These are phyloP conservation scores for Pholiota adiposa DNA, from an alignment of 1,284 basidiomycete species.

Conservation along the genomic window DNA sequence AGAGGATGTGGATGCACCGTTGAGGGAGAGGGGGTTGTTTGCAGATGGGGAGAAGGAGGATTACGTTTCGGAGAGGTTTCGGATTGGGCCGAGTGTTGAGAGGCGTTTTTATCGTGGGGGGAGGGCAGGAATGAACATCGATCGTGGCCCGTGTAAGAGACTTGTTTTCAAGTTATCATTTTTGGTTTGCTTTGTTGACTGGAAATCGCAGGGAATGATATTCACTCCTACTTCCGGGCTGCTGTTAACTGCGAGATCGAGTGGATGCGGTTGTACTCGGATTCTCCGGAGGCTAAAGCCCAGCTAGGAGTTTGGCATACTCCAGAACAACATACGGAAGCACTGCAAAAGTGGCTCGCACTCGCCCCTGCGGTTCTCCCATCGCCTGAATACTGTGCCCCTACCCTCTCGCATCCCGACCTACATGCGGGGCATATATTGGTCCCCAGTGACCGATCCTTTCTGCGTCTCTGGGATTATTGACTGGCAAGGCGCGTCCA, in stretches of 20 bases:
- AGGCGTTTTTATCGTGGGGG: conserved; percentile 10
- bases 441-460: not conserved
- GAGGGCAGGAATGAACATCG: conserved; percentile 5
- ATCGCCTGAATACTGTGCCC: not conserved
- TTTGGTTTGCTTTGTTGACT: not conserved
- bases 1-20: not conserved
- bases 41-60: not conserved
- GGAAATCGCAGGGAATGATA: conserved; percentile 5
- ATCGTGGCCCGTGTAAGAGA: conserved; percentile 16
- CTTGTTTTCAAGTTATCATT: not conserved
- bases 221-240: conserved; percentile 8
- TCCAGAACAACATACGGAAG: not conserved
- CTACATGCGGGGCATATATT: conserved; percentile 7
- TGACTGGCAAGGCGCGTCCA: conserved; percentile 13
- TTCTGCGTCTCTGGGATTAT: not conserved
- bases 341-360: not conserved
- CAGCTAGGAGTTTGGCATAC: not conserved
- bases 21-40: conserved; percentile 7
- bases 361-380: conserved; percentile 5
- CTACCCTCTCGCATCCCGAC: conserved; percentile 10
- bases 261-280: not conserved
- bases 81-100: conserved; percentile 14
- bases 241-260: conserved; percentile 9
- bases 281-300: not conserved
- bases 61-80: conserved; percentile 5